Base-by-base conservation (phyloP, 148 eudicot species). In the Limonium bicolor region DNA sequence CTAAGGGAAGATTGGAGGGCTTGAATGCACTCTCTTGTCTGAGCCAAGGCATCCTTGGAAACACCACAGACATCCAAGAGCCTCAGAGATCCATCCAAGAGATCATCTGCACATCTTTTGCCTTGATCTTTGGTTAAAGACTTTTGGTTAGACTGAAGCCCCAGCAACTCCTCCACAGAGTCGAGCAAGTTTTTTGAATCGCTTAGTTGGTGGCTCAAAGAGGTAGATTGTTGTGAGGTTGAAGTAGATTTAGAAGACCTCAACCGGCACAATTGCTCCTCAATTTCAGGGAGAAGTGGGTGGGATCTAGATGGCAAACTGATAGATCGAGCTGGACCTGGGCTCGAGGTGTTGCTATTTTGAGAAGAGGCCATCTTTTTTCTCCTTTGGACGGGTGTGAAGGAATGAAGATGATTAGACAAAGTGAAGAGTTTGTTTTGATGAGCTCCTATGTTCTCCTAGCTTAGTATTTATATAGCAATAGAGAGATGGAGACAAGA, bases 51-150 rank as follows among this genome's bases (percentile, higher is more conserved):
- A 16, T 71, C 74, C 59, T 54, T 62, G 23, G 69, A 45, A 2
- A 56, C 45, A 0, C 62, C 56, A 48, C 78, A 71, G 5, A 56
- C 36, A 54, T 76, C 82, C 27, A 76, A 55, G 18, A 76, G 59
- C 51, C 53, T 46, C 4, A 71, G 48, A 45, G 67, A 61, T 18
- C 69, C 64, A 20, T 68, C 74, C 36, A 64, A 51, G 0, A 23
- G 48, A 20, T 48, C 61, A 11, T 54, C 57, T 4, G 40, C 33
- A 31, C 27, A 32, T 45, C 24, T 51, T 27, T 40, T 20, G 11
- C 29, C 2, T 22, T 27, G 18, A 19, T 54, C 38, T 44, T 51
- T 34, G 27, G 46, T 20, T 5, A 54, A 36, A 7, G 32, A 9
- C 50, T 54, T 48, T 36, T 50, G 65, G 11, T 27, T 42, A 10